Base-by-base conservation (phyloP, 1,139 yeast genomes). In the Candida pseudoviswanathii region DNA sequence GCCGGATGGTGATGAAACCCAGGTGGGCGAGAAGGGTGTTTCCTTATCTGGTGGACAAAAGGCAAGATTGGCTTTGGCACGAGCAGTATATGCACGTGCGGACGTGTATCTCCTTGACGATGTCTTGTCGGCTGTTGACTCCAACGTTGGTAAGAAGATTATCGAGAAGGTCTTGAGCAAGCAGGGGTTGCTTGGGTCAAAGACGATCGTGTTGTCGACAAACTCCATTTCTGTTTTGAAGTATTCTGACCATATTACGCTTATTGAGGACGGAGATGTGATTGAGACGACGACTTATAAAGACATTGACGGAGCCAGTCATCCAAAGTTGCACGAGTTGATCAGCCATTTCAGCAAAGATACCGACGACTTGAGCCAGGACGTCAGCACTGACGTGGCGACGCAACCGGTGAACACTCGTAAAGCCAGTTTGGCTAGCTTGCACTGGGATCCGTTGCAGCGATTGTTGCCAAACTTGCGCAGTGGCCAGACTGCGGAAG, bases 21-120 rank as follows among this genome's bases (percentile, higher is more conserved):
- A 65, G 45, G 76, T 72, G 22, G 77, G 77, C 5, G 77, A 72
- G 50, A 72, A 71, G 55, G 77, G 77, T 42, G 70, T 71, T 29
- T 65, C 77, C 2, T 60, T 71, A 30, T 67, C 73, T 46, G 77
- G 77, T 16, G 77, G 77, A 21, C 76, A 71, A 54, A 71, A 71
- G 52, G 76, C 76, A 1, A 62, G 77, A 47, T 54, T 68, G 22
- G 62, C 72, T 0, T 61, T 71, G 34, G 77, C 77, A 1, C 60
- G 77, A 54, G 74, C 75, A 2, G 75, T 71, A 2, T 71, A 71
- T 52, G 54, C 74, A 2, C 61, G 75, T 41, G 73, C 75, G 3
- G 76, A 71, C 49, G 60, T 71, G 37, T 68, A 64, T 49, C 58
- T 71, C 24, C 57, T 71, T 29, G 77, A 70, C 50, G 74, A 70